Evolutionary conservation across 129 eudicot species (phyloP), one percentile per base, ranked within the genome.

Genomic region (Centrapalus pauciflorus): DNA sequence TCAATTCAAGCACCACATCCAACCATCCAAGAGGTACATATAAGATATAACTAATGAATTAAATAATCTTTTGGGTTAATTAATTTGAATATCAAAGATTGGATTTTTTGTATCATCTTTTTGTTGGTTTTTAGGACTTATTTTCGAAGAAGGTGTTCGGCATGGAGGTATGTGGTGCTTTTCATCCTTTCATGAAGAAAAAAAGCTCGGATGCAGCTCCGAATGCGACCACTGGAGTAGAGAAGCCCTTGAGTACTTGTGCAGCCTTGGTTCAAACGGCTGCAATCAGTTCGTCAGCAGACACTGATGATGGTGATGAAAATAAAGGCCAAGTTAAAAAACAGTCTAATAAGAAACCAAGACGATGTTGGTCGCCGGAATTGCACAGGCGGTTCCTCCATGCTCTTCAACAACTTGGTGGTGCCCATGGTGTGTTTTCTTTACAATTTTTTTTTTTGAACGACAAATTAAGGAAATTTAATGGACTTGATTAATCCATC

Each of bases 401-500:
- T 60, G 89, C 99, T 66, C 92, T 93, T 80, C 86, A 84, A 79
- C 99, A 93, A 67, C 99, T 93, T 67, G 99, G 96, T 68, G 99
- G 99, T 65, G 84, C 96, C 26, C 89, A 93, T 78, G 92, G 99
- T 93, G 33, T 38, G 69, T 62, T 2, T 27, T 27, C 1, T 1
- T 34, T 48, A 8, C 16, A 19, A 23, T n/a, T 68, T 68, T 13
- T n/a, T n/a, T n/a, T n/a, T n/a, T n/a, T n/a, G n/a, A n/a, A n/a
- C n/a, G n/a, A n/a, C n/a, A n/a, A n/a, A n/a, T n/a, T n/a, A n/a
- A n/a, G n/a, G n/a, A n/a, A n/a, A n/a, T n/a, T 34, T 24, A 20
- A 60, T 11, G 2, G n/a, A 20, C 27, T 27, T 67, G 10, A 3
- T 13, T 24, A 14, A n/a, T n/a, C n/a, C n/a, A n/a, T n/a, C n/a